Evolutionary conservation across 2,329 filamentous ascomycete genomes (phyloP), one percentile per base, ranked within the genome.

Genomic region (Diaporthe longicolla): DNA sequence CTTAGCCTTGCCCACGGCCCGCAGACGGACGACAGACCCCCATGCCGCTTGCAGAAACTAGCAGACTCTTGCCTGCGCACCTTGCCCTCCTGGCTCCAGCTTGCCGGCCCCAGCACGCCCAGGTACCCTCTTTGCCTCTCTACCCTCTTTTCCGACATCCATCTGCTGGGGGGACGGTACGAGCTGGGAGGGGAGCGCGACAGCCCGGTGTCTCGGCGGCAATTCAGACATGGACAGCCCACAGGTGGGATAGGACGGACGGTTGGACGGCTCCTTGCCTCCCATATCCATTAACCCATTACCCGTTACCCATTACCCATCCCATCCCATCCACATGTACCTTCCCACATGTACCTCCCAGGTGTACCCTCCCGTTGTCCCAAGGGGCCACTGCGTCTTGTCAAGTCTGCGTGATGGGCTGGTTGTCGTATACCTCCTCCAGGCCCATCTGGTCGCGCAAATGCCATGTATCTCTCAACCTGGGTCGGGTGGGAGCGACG

Each of bases 11-110:
- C 69, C 45, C 69, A 61, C 69, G 48, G 57, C 69, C 69, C 69
- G 69, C 43, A 50, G 21, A 54, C 26, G 50, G 40, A 24, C 70
- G n/a, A 54, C 43, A 69, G n/a, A 45, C 66, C 66, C 61, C 74
- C 74, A 63, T 74, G 71, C 59, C 37, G 6, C 52, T 61, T 75
- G 74, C 74, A 75, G 45, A 73, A 68, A 71, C 71, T 75, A 74
- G 72, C 59, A 75, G 26, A 32, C 32, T 63, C 57, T 71, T 37
- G 55, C 55, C 55, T 58, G n/a, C 45, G n/a, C 43, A 37, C 69
- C 48, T 54, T 57, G 50, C n/a, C 45, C 24, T 40, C 45, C 45
- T 52, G 45, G 43, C 19, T 11, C 55, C 55, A 37, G 19, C 54
- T 26, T 19, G 35, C 35, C 57, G 35, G 10, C 35, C 35, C 35